Evolutionary conservation across 257 asterid species (phyloP).

Genomic region (Solanum pennellii): DNA sequence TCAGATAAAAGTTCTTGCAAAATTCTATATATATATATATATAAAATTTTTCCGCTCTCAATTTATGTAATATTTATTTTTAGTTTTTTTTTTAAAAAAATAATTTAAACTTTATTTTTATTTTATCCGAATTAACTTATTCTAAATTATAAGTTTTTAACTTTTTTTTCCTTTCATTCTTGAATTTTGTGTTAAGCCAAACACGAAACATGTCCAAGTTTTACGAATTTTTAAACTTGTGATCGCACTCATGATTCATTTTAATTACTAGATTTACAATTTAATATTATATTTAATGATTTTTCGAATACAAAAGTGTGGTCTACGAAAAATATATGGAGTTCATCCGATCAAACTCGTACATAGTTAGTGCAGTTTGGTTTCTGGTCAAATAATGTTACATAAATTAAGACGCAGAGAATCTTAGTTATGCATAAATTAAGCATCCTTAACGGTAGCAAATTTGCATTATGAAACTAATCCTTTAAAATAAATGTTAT

Average conservation of each 20-base stretch:
- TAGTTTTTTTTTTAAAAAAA: not conserved
- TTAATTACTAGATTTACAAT: not conserved
- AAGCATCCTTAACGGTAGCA: conserved; percentile 27
- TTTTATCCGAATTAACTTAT: not conserved
- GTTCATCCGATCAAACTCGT: not conserved
- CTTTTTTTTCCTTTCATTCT: not conserved
- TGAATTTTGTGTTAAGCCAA: not conserved
- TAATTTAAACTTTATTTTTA: not conserved
- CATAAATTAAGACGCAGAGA: not conserved
- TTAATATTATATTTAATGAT: not conserved
- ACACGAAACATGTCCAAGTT: not conserved
- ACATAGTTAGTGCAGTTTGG: not conserved
- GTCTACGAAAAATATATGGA: not conserved
- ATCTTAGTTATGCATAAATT: not conserved
- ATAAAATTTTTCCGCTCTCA: too few relatives aligned
- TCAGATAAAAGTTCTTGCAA: not conserved
- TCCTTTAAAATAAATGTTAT: not conserved
- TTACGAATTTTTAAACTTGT: not conserved
- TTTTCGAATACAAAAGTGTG: not conserved
- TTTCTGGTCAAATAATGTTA: not conserved
- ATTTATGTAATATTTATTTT: too few relatives aligned
- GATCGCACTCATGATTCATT: not conserved
- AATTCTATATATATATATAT: not conserved
- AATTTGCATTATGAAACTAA: not conserved
- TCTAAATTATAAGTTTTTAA: not conserved